Base-by-base conservation (phyloP, 1,284 basidiomycete genomes). In the Malassezia sp. region DNA sequence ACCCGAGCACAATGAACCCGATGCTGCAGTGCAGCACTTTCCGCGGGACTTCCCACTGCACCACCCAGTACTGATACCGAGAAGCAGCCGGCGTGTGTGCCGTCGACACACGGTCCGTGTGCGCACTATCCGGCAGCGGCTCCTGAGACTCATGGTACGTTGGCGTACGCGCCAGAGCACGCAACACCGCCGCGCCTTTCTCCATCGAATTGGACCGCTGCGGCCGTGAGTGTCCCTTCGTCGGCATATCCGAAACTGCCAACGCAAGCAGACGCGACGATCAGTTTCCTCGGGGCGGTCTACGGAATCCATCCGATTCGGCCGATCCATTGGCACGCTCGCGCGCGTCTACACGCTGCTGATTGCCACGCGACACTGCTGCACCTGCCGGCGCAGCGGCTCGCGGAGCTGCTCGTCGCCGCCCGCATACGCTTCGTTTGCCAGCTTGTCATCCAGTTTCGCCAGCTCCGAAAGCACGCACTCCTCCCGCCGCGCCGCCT, bases 11-110 rank as follows among this genome's bases (percentile, higher is more conserved):
- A 36, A 91, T 70, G 71, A 93, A 85, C 5, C 89, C 87, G 53
- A 93, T 93, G 14, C 83, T 86, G 11, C 84, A 84, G 73, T 96
- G 90, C 36, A 96, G 73, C 12, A 80, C 72, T 73, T 96, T 96
- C 59, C 90, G 76, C 2, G 91, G 90, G 42, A 96, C 83, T 74
- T 96, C 89, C 65, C 65, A 68, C 43, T 59, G 59, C 5, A 30
- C 26, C 18, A 49, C 45, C 14, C 27, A 27, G 24, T 34, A 17
- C 20, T 48, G 38, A 22, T 38, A 45, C 31, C 48, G 8, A 39
- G 54, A 39, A 26, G 30, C 5, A 37, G 41, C 1, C 45, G 45
- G 14, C 28, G 38, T 5, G 52, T 42, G 14, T 18, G 39, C 2
- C 52, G 38, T 42, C 50, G 18, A 38, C 45, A n/a, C 21, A 24